Evolutionary conservation across 345 rosid genomes (phyloP).

Genomic region (Brassica napus): Da-Ae NC_063436.1:27449501-27450000

Average conservation of each 20-base stretch:
- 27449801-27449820: constrained; percentile 47
- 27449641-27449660: constrained; percentile 15
- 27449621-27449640: constrained; percentile 9
- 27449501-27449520: constrained; percentile 7
- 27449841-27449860: not conserved
- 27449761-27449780: not conserved
- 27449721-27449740: constrained; percentile 36
- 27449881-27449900: not conserved
- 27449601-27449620: not conserved
- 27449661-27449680: constrained; percentile 21
- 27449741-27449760: too few relatives aligned
- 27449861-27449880: not conserved
- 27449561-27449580: not conserved
- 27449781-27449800: constrained; percentile 36
- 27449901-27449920: not conserved
- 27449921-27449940: too few relatives aligned
- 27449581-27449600: not conserved
- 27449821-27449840: not conserved
- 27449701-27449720: constrained; percentile 47
- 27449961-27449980: not conserved
- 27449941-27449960: not conserved
- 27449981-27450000: constrained; percentile 17
- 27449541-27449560: not conserved
- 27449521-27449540: constrained; percentile 11
- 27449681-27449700: constrained; percentile 69